Evolutionary conservation across 1,284 basidiomycete species (phyloP).

Genomic region (Meira nashicola): DNA sequence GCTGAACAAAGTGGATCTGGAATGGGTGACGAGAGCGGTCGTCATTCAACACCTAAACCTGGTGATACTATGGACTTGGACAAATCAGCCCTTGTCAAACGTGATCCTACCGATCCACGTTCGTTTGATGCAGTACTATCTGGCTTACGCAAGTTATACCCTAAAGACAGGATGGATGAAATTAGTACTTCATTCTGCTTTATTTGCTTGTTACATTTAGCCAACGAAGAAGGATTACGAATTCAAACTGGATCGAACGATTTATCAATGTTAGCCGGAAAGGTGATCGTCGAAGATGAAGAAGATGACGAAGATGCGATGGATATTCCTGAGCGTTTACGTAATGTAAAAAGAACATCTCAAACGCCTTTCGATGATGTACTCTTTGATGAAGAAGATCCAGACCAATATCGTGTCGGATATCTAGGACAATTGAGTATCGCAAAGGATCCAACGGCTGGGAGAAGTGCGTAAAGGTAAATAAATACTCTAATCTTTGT

Average conservation of each 20-base stretch:
- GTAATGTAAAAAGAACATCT: not conserved
- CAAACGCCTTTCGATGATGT: constrained; percentile 17
- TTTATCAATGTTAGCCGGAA: constrained; percentile 57
- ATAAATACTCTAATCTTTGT: not conserved
- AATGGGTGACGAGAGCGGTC: constrained; percentile 1
- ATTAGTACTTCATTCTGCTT: constrained; percentile 99
- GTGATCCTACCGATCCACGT: constrained; percentile 10
- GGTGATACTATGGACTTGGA: not conserved
- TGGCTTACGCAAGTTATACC: constrained; percentile 74
- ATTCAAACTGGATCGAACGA: constrained; percentile 21
- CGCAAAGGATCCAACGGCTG: constrained; percentile 43
- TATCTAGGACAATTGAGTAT: constrained; percentile 30
- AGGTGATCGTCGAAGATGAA: constrained; percentile 15
- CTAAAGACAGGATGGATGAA: constrained; percentile 88
- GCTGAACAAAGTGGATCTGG: not conserved
- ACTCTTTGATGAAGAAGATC: constrained; percentile 14
- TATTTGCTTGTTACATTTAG: constrained; percentile 90
- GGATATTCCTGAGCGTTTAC: constrained; percentile 18
- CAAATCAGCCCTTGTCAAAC: not conserved
- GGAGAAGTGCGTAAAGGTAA: constrained; percentile 14
- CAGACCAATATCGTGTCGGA: constrained; percentile 34
- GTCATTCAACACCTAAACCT: not conserved
- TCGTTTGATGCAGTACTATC: constrained; percentile 76
- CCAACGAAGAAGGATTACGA: constrained; percentile 82
- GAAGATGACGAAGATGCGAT: constrained; percentile 55